Evolutionary conservation across 2,329 filamentous ascomycete species (phyloP).

Genomic region (Aspergillus sp.): DNA sequence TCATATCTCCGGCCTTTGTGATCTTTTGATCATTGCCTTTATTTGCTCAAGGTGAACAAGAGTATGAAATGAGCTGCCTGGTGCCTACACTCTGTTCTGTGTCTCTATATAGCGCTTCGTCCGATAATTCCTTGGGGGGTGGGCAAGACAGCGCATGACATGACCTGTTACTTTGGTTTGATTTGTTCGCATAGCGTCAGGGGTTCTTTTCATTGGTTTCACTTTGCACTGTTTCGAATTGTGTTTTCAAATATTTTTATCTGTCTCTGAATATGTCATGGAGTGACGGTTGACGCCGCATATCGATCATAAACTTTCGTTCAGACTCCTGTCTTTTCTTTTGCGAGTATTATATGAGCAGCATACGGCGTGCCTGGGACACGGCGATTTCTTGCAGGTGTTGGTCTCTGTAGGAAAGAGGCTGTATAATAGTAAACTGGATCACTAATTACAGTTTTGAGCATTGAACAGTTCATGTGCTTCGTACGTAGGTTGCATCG

Average conservation of each 20-base stretch:
- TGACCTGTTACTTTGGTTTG: conserved; percentile 23
- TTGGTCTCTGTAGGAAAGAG: not conserved
- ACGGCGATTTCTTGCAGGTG: not conserved
- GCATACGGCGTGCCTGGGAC: not conserved
- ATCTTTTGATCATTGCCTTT: not conserved
- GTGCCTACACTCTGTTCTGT: conserved; percentile 13
- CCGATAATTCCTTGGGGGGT: conserved; percentile 12
- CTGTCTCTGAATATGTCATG: conserved; percentile 3
- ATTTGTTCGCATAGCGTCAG: conserved; percentile 40
- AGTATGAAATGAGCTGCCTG: conserved; percentile 6
- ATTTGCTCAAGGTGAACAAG: conserved; percentile 5
- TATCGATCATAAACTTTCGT: not conserved
- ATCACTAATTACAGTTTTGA: conserved; percentile 3
- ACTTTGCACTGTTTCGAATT: conserved; percentile 12
- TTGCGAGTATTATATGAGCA: not conserved
- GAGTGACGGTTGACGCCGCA: conserved; percentile 7
- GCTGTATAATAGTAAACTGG: conserved; percentile 8
- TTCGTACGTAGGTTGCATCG: not conserved
- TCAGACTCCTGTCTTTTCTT: not conserved
- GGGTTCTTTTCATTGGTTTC: conserved; percentile 28
- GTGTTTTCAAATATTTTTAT: conserved; percentile 16
- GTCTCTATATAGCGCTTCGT: conserved; percentile 22
- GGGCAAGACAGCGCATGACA: conserved; percentile 16
- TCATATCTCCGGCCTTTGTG: not conserved
- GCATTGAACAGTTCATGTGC: not conserved